These are phyloP conservation scores for Schizopora paradoxa DNA, from an alignment of 1,284 basidiomycete genomes.

Conservation along the genomic window DNA sequence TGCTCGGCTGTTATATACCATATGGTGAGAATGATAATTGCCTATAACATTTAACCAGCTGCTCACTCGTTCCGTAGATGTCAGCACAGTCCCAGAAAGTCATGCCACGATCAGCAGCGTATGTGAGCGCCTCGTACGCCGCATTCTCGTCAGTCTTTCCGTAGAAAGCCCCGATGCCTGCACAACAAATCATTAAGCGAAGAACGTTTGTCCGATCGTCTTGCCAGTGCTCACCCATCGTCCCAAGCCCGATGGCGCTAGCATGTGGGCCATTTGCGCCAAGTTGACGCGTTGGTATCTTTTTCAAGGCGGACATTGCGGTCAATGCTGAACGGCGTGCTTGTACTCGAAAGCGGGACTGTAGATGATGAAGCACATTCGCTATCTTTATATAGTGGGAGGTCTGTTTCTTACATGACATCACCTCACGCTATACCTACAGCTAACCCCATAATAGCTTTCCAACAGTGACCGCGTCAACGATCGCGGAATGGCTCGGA, in stretches of 20 bases:
- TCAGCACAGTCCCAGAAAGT: constrained; percentile 18
- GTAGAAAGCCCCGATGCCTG: constrained; percentile 15
- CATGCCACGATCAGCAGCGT: constrained; percentile 16
- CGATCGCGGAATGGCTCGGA: no score
- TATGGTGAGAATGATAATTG: not conserved
- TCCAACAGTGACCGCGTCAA: no score
- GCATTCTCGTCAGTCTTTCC: constrained; percentile 14
- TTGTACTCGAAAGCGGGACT: no score
- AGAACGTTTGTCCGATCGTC: not conserved
- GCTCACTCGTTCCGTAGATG: constrained; percentile 12
- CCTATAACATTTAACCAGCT: not conserved
- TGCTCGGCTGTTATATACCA: constrained; percentile 13
- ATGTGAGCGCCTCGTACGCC: constrained; percentile 13
- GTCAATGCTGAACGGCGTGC: no score
- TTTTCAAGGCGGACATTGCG: constrained; percentile 2
- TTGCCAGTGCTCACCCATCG: constrained; percentile 11
- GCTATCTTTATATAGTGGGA: no score
- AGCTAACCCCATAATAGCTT: no score
- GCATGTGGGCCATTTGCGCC: constrained; percentile 13
- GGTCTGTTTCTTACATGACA: no score
- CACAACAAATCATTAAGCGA: not conserved
- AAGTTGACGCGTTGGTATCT: constrained; percentile 10
- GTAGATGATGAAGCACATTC: no score
- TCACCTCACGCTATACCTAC: no score
- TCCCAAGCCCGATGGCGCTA: constrained; percentile 16